These are phyloP conservation scores for Juglanconis juglandina DNA, from an alignment of 2,329 filamentous ascomycete species.

Conservation along the genomic window DNA sequence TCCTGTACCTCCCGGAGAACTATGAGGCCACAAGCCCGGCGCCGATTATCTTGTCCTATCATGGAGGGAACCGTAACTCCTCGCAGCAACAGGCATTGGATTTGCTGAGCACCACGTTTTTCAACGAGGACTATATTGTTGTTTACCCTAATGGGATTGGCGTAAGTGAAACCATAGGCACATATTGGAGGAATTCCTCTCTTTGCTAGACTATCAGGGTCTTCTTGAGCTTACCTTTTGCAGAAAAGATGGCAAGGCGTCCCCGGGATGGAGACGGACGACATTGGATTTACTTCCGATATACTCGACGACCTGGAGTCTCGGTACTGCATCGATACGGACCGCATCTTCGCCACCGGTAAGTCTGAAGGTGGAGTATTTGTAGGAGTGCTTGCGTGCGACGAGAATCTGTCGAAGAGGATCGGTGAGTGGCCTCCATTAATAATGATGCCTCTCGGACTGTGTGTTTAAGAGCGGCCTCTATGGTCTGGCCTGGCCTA, in stretches of 20 bases:
- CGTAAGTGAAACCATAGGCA: slow-evolving; percentile 20
- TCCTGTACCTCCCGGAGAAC: slow-evolving; percentile 32
- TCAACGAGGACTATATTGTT: slow-evolving; percentile 33
- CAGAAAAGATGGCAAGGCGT: slow-evolving; percentile 39
- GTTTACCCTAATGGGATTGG: slow-evolving; percentile 44
- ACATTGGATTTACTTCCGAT: slow-evolving; percentile 41
- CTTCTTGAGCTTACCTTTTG: neutral
- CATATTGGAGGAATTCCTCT: neutral
- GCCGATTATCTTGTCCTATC: slow-evolving; percentile 44
- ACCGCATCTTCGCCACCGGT: slow-evolving; percentile 39
- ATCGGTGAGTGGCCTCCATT: slow-evolving; percentile 8
- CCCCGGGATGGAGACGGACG: slow-evolving; percentile 35
- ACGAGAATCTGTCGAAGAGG: slow-evolving; percentile 28
- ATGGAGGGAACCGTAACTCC: slow-evolving; percentile 38
- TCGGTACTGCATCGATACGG: slow-evolving; percentile 36
- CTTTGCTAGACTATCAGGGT: neutral
- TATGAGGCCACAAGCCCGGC: slow-evolving; percentile 33
- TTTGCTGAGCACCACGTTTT: slow-evolving; percentile 34
- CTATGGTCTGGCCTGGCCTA: neutral
- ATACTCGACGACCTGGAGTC: slow-evolving; percentile 36
- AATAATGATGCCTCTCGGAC: slow-evolving; percentile 11
- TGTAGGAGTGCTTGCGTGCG: slow-evolving; percentile 38
- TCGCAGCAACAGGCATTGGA: slow-evolving; percentile 32
- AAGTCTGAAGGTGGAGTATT: slow-evolving; percentile 45
- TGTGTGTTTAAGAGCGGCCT: neutral